Base-by-base conservation (phyloP, 208 protist species). In the Trypanosoma boissoni region DNA sequence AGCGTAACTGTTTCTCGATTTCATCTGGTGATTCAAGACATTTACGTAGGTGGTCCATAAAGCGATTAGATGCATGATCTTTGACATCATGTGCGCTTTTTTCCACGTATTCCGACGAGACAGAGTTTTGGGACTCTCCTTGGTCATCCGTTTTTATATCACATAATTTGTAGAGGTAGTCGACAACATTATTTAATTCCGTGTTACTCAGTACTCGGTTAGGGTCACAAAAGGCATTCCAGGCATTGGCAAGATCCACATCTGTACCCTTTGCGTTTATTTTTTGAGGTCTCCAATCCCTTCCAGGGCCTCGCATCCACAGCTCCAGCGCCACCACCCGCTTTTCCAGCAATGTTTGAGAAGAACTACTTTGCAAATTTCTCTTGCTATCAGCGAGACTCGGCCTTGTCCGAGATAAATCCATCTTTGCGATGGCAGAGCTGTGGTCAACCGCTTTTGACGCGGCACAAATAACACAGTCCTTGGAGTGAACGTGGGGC, bases 1-100 rank as follows among this genome's bases (percentile, higher is more conserved):
- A 95, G 0, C 5, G 24, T 1, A 77, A 61, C 56, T 95, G 88
- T 45, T 81, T 77, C 7, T 69, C 51, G 42, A 58, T 43, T 23
- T 72, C 67, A 3, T 16, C 34, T 21, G 34, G 31, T 23, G 31
- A 0, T 2, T 37, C 10, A 14, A 57, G 14, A 31, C 18, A 37
- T 26, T 0, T 32, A 37, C 43, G 41, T 26, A 68, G 12, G 12
- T 36, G 34, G 7, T 6, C 16, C 16, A 67, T 43, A 36, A 73
- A 73, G 4, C 48, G 23, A 49, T 78, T 61, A 21, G 62, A 31
- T 20, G 28, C 41, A 7, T 16, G 4, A 29, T 57, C 45, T n/a
- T 42, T 41, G n/a, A n/a, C n/a, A n/a, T n/a, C n/a, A n/a, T n/a
- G n/a, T n/a, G n/a, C n/a, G n/a, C n/a, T n/a, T n/a, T n/a, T n/a